Base-by-base conservation (phyloP, 1,139 yeast species). In the Geotrichum histeridarum region DNA sequence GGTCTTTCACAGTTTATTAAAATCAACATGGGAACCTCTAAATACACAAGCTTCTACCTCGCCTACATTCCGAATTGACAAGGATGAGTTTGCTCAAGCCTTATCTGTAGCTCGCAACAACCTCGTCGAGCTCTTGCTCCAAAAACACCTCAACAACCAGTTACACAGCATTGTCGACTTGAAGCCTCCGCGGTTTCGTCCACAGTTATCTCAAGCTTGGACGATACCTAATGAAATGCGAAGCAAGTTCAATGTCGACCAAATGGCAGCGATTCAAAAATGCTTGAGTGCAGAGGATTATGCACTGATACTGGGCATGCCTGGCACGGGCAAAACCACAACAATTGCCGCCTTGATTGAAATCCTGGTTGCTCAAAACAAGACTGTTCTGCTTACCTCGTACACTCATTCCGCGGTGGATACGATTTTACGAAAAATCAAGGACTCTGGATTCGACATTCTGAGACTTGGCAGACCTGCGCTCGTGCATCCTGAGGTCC, bases 311-410 rank as follows among this genome's bases (percentile, higher is more conserved):
- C 72, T 91, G 55, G 99, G 99, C 1, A 93, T 94, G 99, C 99
- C 99, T 0, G 99, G 99, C 1, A 93, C 99, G 0, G 99, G 99
- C 14, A 93, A 94, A 66, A 93, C 99, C 0, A 91, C 98, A 0
- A 86, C 91, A 0, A 88, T 93, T 57, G 88, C 95, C 0, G 83
- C 84, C 48, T 67, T 93, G 14, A 84, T 91, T 46, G 75, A 78
- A 56, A 71, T 78, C 41, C 70, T 93, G 37, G 86, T 84, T 0
- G 69, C 70, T 0, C 77, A 77, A 38, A 82, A 81, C 1, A 86
- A 86, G 63, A 75, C 87, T 0, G 85, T 93, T 0, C 73, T 93
- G 41, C 71, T 94, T 49, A 41, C 97, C 0, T 87, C 96, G 0
- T 90, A 88, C 66, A 93, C 99, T 0, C 95, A 93, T 67, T 86